Evolutionary conservation across 2,329 filamentous ascomycete species (phyloP).

Genomic region (Fusarium papillatum): DNA sequence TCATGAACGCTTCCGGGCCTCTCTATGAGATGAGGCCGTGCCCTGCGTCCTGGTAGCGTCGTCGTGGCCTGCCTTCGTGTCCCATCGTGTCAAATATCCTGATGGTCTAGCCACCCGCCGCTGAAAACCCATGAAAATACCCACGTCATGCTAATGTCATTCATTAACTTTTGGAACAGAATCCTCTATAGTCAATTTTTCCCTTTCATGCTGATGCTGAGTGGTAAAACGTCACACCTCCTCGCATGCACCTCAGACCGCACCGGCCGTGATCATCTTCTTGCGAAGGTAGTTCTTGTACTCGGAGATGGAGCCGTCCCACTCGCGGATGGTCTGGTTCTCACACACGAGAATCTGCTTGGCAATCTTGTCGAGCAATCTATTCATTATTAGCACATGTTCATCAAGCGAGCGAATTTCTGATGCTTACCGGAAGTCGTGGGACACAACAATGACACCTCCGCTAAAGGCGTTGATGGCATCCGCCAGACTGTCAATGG

Average conservation of each 20-base stretch:
- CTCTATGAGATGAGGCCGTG: slow-evolving; percentile 48
- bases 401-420: neutral
- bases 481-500: slow-evolving; percentile 96
- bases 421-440: slow-evolving; percentile 92
- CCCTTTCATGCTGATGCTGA: slow-evolving; percentile 37
- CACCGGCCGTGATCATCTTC: slow-evolving; percentile 95
- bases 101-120: slow-evolving; percentile 44
- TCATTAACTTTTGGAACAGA: slow-evolving; percentile 46
- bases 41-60: slow-evolving; percentile 47
- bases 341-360: slow-evolving; percentile 99
- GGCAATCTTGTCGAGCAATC: slow-evolving; percentile 98
- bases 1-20: slow-evolving; percentile 44
- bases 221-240: slow-evolving; percentile 34
- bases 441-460: slow-evolving; percentile 97
- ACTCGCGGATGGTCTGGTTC: slow-evolving; percentile 92
- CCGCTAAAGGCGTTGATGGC: slow-evolving; percentile 97
- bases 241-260: slow-evolving; percentile 72
- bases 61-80: slow-evolving; percentile 36
- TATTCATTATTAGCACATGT: slow-evolving; percentile 52
- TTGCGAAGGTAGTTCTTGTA: slow-evolving; percentile 99
- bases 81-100: slow-evolving; percentile 44
- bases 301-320: slow-evolving; percentile 90
- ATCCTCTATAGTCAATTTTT: slow-evolving; percentile 48
- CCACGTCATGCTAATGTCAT: slow-evolving; percentile 42
- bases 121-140: slow-evolving; percentile 47